Evolutionary conservation across 2,329 filamentous ascomycete species (phyloP).

Genomic region (Zymoseptoria ardabiliae): DNA sequence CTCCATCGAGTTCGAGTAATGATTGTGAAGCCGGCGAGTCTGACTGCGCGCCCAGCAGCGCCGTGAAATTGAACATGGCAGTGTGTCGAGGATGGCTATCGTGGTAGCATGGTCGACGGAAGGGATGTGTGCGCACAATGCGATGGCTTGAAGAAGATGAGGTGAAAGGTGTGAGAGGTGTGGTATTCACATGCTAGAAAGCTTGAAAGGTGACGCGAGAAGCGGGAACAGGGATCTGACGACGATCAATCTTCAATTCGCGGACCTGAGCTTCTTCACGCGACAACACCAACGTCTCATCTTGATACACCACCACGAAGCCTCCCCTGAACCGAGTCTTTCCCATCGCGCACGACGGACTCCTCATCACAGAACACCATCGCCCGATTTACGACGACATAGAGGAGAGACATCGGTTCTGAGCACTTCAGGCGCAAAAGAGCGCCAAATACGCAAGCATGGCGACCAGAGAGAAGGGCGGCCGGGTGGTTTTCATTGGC

Average conservation of each 20-base stretch:
- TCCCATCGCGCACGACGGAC: not conserved
- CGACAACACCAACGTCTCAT: not conserved
- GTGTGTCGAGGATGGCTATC: constrained; percentile 1
- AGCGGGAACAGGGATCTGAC: not conserved
- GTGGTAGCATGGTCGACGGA: not conserved
- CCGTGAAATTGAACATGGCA: constrained; percentile 93
- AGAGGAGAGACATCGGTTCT: not conserved
- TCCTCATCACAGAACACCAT: not conserved
- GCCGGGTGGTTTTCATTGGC: constrained; percentile 74
- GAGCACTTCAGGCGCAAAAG: not conserved
- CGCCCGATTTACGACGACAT: not conserved
- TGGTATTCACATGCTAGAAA: not conserved
- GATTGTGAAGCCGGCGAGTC: constrained; percentile 84
- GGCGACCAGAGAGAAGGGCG: constrained; percentile 55
- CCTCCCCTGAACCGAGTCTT: not conserved
- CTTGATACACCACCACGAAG: not conserved
- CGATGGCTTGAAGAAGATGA: not conserved
- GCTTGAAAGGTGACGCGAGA: not conserved
- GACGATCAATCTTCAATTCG: not conserved
- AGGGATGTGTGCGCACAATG: not conserved
- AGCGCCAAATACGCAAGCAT: constrained; percentile 37
- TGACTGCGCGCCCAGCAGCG: constrained; percentile 84
- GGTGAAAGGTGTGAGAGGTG: not conserved
- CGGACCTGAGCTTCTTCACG: not conserved
- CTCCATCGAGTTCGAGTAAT: constrained; percentile 92